These are phyloP conservation scores for Ceratocystis destructans DNA, from an alignment of 2,329 filamentous ascomycete genomes.

Conservation along the genomic window DNA sequence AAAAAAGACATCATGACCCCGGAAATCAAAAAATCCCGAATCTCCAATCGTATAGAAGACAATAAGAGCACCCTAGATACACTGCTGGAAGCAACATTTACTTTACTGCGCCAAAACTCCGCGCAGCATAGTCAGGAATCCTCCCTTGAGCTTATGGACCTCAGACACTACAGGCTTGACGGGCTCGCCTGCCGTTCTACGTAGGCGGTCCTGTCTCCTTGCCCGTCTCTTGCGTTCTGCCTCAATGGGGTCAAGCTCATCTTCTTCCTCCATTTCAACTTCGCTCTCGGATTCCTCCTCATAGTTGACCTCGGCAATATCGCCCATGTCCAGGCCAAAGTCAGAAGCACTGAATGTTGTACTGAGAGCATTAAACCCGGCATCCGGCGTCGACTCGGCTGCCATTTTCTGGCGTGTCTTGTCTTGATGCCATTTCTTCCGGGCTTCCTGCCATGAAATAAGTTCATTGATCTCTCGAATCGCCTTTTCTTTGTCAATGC, in stretches of 20 bases:
- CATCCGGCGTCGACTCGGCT: constrained; percentile 42
- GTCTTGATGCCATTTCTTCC: constrained; percentile 96
- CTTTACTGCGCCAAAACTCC: constrained; percentile 60
- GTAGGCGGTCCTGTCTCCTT: constrained; percentile 65
- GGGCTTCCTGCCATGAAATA: constrained; percentile 84
- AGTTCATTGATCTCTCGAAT: constrained; percentile 70
- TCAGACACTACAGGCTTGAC: constrained; percentile 66
- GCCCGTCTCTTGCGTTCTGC: constrained; percentile 67
- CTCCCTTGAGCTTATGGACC: constrained; percentile 64
- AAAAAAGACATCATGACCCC: background rate
- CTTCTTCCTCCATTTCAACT: constrained; percentile 55
- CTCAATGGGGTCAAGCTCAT: constrained; percentile 74
- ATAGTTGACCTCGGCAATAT: constrained; percentile 74
- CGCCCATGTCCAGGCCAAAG: constrained; percentile 78
- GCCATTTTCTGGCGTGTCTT: constrained; percentile 99
- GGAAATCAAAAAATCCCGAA: background rate
- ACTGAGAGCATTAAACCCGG: constrained; percentile 36
- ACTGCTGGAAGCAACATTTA: background rate
- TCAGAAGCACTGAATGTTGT: constrained; percentile 63
- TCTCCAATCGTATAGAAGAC: background rate
- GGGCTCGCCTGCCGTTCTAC: constrained; percentile 70
- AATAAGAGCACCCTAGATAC: background rate
- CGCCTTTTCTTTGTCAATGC: constrained; percentile 57
- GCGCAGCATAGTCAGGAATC: constrained; percentile 70
- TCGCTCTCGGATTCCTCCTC: constrained; percentile 42